phyloP scores from a whole-genome alignment of 1,139 yeast genomes.

The Wickerhamomyces sp. region DNA sequence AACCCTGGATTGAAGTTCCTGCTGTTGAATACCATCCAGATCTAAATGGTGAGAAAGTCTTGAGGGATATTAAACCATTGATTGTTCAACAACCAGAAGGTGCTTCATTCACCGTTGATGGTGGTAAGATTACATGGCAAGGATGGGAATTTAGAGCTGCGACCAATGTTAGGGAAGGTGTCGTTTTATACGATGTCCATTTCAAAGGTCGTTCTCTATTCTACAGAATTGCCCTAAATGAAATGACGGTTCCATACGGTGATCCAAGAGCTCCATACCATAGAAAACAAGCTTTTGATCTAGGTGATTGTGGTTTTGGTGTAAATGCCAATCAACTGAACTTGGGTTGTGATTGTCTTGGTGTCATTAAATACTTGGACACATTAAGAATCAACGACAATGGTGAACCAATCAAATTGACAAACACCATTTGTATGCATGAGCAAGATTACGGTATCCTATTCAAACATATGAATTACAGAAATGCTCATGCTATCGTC shows the following conservation, averaged over 20 bases:
- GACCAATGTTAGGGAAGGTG: conserved; percentile 78
- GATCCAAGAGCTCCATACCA: conserved; percentile 89
- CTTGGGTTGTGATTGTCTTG: conserved; percentile 88
- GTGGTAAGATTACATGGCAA: conserved; percentile 74
- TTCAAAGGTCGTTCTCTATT: conserved; percentile 80
- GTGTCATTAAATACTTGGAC: conserved; percentile 78
- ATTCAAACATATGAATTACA: conserved; percentile 81
- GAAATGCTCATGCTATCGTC: conserved; percentile 68
- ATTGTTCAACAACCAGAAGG: conserved; percentile 81
- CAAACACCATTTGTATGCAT: conserved; percentile 82
- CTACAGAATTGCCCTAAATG: conserved; percentile 75
- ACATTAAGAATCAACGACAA: conserved; percentile 53
- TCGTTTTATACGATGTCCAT: conserved; percentile 68
- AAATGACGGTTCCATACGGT: conserved; percentile 92
- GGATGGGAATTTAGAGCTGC: conserved; percentile 85
- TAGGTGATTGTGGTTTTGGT: conserved; percentile 92
- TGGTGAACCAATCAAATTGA: conserved; percentile 63
- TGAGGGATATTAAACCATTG: conserved; percentile 71
- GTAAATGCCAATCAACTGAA: conserved; percentile 66
- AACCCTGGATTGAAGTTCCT: conserved; percentile 56
- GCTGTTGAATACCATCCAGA: conserved; percentile 72
- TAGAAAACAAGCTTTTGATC: conserved; percentile 88
- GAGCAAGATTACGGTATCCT: conserved; percentile 83
- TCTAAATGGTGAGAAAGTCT: conserved; percentile 50
- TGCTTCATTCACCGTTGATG: conserved; percentile 65